Percentiles rank a stretch among this genome's conserved stretches.
Conservation (phyloP, 768 basidiomycete species). For the Kwoniella sp. region DNA sequence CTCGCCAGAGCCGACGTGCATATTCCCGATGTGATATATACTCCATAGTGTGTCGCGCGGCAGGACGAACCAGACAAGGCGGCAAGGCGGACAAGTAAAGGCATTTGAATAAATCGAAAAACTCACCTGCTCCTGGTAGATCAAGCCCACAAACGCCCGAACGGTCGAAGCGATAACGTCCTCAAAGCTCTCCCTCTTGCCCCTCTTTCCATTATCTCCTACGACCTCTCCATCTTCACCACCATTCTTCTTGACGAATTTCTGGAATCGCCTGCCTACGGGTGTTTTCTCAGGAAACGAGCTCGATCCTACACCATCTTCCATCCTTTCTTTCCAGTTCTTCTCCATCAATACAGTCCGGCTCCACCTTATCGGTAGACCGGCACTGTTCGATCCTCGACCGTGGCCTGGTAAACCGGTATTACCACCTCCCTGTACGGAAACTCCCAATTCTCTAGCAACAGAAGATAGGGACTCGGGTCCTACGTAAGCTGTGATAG, state of each 20-base stretch:
- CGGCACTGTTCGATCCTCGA: slow-evolving; percentile 21
- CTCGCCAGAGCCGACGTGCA: no score
- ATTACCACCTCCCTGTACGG: slow-evolving; percentile 34
- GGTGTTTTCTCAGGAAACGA: slow-evolving; percentile 27
- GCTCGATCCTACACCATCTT: slow-evolving; percentile 61
- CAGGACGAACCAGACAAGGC: no score
- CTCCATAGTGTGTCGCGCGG: no score
- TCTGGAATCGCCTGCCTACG: slow-evolving; percentile 32
- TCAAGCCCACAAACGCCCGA: slow-evolving; percentile 79
- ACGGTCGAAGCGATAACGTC: slow-evolving; percentile 88
- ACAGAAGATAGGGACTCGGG: slow-evolving; percentile 78
- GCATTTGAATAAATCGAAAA: no score
- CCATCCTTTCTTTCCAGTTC: slow-evolving; percentile 30
- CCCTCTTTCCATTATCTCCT: background rate
- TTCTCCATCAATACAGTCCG: slow-evolving; percentile 8
- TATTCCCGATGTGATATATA: no score
- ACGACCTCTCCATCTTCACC: slow-evolving; percentile 54
- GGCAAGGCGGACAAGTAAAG: no score
- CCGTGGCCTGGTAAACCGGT: slow-evolving; percentile 25
- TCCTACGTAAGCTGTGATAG: slow-evolving; percentile 88
- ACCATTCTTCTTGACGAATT: slow-evolving; percentile 13
- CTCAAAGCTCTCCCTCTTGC: slow-evolving; percentile 59
- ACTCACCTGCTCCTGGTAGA: slow-evolving; percentile 80
- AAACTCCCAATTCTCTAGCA: slow-evolving; percentile 65
- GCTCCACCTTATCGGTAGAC: slow-evolving; percentile 27